Evolutionary conservation across 2,329 filamentous ascomycete species (phyloP), one percentile per base, ranked within the genome.

Genomic region (Venturia pyrina): DNA sequence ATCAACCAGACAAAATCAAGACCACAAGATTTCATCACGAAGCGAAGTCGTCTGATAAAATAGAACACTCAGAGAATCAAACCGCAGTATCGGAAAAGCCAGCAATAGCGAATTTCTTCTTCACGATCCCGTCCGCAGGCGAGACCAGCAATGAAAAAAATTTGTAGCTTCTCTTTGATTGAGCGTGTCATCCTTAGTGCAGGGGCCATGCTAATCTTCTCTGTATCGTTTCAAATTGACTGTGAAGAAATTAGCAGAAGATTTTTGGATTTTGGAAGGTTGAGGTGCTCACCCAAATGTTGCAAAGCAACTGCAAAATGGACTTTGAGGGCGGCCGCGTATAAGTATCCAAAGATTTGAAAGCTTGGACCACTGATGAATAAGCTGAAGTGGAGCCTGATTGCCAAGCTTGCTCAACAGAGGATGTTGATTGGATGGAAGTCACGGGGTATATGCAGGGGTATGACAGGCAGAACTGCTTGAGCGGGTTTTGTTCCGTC

Each of bases 101-200:
- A 7, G 40, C 40, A 13, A 43, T 5, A 21, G 10, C 24, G 3
- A 24, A 24, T 24, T 24, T 46, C 48, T 50, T 50, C 46, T 53
- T 53, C 48, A 53, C 48, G 10, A 15, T 28, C 48, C 48, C 48
- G 48, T 53, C 48, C 48, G 13, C 48, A 53, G 48, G 28, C 48
- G 48, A 28, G 21, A 53, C 21, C 28, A 61, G 56, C n/a, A 28
- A 48, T 28, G 48, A 50, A 84, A 86, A 87, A 88, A 86, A 85
- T 85, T 59, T 40, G 53, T 59, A 59, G 53, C 53, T 59, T 87
- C 87, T 89, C 87, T 89, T 88, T 88, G 86, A 85, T 87, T 85
- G 82, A 88, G 87, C 87, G 88, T 92, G 89, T 93, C 90, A 93
- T 93, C 90, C 90, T 93, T 93, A 93, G 90, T 86, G 84, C 84